Evolutionary conservation across 208 protist species (phyloP).

Genomic region (Angomonas deanei): DNA sequence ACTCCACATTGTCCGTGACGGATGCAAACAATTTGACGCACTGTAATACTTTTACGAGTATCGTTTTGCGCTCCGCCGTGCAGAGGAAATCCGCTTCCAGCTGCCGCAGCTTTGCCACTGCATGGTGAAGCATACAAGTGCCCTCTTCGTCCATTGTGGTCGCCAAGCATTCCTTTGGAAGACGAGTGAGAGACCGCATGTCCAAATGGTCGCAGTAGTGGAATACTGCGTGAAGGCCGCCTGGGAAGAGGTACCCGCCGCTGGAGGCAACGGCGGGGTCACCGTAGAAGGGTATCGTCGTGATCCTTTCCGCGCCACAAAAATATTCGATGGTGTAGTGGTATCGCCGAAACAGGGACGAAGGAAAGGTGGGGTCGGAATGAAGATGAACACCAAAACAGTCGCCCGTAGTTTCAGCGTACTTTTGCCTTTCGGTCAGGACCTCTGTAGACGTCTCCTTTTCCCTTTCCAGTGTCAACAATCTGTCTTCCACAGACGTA

Average conservation of each 20-base stretch:
- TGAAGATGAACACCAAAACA: too few relatives aligned
- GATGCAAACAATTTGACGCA: constrained; percentile 15
- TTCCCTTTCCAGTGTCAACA: too few relatives aligned
- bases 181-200: background rate
- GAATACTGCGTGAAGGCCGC: background rate
- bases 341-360: background rate
- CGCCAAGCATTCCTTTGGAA: background rate
- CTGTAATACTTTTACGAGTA: too few relatives aligned
- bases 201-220: background rate
- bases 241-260: background rate
- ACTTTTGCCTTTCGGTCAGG: too few relatives aligned
- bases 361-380: too few relatives aligned
- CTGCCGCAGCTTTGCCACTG: background rate
- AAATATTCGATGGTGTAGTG: background rate
- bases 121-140: background rate
- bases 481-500: too few relatives aligned
- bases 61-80: background rate
- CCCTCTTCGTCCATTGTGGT: background rate
- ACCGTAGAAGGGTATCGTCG: background rate
- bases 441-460: too few relatives aligned
- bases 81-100: background rate
- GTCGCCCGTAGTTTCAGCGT: too few relatives aligned
- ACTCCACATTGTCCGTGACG: constrained; percentile 13
- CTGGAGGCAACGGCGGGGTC: background rate
- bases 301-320: background rate